Percentiles rank a stretch among this genome's conserved stretches.
phyloP scores from a whole-genome alignment of 805 yeast genomes.

The Zygotorulaspora florentina region DNA sequence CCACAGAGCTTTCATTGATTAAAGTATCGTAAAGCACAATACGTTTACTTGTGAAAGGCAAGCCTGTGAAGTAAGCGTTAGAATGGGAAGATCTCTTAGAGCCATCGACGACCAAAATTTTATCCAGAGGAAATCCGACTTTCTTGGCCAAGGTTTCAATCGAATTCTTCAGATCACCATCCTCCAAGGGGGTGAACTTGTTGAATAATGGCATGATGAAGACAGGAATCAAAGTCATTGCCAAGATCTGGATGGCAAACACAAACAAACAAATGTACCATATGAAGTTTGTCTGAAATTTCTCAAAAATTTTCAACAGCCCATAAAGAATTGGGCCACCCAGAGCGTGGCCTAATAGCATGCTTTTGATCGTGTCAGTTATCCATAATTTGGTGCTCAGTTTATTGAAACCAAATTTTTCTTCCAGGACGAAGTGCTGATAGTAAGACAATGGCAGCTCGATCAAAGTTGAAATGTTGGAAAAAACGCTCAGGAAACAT shows the following conservation, averaged over 20 bases:
- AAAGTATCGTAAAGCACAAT: conserved; percentile 92
- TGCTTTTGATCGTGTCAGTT: conserved; percentile 62
- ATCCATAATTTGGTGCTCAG: conserved; percentile 69
- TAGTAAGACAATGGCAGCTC: conserved; percentile 71
- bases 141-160: conserved; percentile 74
- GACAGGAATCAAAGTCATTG: conserved; percentile 75
- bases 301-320: conserved; percentile 74
- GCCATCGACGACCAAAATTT: conserved; percentile 90
- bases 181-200: conserved; percentile 83
- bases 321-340: conserved; percentile 72
- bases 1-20: conserved; percentile 68
- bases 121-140: conserved; percentile 80
- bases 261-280: conserved; percentile 73
- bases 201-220: conserved; percentile 91
- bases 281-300: conserved; percentile 76
- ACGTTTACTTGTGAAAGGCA: conserved; percentile 90
- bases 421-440: conserved; percentile 83
- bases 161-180: conserved; percentile 78
- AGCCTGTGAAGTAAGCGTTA: conserved; percentile 92
- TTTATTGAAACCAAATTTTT: conserved; percentile 90
- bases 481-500: conserved; percentile 52
- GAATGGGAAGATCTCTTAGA: conserved; percentile 95
- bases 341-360: conserved; percentile 49
- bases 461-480: conserved; percentile 47
- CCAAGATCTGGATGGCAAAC: conserved; percentile 64